Conservation (phyloP, 257 asterid genomes). For the Forsythia suspensa region DNA sequence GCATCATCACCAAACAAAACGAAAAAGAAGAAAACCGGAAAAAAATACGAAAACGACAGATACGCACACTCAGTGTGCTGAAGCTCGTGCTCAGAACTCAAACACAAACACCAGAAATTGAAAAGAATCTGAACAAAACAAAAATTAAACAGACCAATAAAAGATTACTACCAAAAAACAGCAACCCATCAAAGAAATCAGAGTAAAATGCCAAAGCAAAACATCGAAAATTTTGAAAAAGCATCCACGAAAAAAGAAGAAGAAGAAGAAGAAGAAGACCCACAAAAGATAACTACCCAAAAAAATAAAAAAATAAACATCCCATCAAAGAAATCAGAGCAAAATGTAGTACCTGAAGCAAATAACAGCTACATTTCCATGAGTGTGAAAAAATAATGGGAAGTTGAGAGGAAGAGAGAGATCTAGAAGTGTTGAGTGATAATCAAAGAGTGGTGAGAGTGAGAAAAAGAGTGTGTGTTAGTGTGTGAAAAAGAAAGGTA, state of each 20-base stretch:
- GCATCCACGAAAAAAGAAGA: neutral
- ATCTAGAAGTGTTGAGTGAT: neutral
- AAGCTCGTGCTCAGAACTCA: neutral
- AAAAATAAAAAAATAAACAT: neutral
- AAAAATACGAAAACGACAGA: neutral
- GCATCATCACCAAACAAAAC: constrained; percentile 25
- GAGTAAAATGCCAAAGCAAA: constrained; percentile 2
- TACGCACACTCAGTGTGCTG: neutral
- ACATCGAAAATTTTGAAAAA: neutral
- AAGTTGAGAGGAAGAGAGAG: neutral
- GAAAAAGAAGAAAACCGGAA: neutral
- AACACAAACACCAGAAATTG: neutral
- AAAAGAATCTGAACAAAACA: neutral
- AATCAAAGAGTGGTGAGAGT: neutral
- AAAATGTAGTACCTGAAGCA: constrained; percentile 7
- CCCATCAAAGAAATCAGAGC: neutral
- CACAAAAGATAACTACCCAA: neutral
- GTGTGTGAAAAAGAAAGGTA: constrained; percentile 27
- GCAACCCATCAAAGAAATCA: neutral
- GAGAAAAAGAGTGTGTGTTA: constrained; percentile 17
- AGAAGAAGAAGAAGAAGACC: neutral
- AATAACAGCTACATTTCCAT: neutral
- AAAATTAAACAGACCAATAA: neutral
- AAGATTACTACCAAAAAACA: neutral
- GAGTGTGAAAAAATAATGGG: neutral